Evolutionary conservation across 1,139 yeast genomes (phyloP), one percentile per base, ranked within the genome.

Genomic region (Insectozyma bohioensis): DNA sequence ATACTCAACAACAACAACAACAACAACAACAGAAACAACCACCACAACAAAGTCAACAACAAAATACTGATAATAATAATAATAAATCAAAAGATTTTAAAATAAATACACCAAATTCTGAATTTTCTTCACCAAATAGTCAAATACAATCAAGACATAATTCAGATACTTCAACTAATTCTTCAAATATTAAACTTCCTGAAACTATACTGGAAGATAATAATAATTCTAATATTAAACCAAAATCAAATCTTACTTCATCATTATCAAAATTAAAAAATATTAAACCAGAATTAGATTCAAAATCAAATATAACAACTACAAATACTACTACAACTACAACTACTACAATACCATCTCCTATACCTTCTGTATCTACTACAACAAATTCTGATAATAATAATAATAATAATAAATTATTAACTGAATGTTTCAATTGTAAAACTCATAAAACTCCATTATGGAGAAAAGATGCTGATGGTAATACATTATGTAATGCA

Each of bases 401-500:
- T 8, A 9, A 8, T 4, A 6, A 20, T 4, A 12, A 27, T 13
- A n/a, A 20, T 4, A 20, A 20, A 20, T n/a, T n/a, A 5, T 35
- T 37, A 2, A 42, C 45, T 3, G 53, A 49, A 24, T 46, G 49
- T 35, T 42, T 30, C 29, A 76, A 76, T 48, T 76, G 82, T 50
- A 70, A 72, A 31, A 75, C 82, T 2, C 52, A 66, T 13, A 75
- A 74, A 33, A 76, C 82, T 0, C 82, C 82, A 1, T 54, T 76
- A 17, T 76, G 82, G 82, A 57, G 82, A 30, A 69, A 75, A 45
- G 79, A 75, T 46, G 68, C 78, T 3, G 61, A 54, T 25, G 82
- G 82, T 0, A 71, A 75, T 40, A 74, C 80, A 1, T 56, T 76
- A 10, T 76, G 82, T 49, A 76, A 76, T 47, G 82, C 82, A 0